Evolutionary conservation across 768 basidiomycete species (phyloP).

Genomic region (Hydnomerulius pinastri): DNA sequence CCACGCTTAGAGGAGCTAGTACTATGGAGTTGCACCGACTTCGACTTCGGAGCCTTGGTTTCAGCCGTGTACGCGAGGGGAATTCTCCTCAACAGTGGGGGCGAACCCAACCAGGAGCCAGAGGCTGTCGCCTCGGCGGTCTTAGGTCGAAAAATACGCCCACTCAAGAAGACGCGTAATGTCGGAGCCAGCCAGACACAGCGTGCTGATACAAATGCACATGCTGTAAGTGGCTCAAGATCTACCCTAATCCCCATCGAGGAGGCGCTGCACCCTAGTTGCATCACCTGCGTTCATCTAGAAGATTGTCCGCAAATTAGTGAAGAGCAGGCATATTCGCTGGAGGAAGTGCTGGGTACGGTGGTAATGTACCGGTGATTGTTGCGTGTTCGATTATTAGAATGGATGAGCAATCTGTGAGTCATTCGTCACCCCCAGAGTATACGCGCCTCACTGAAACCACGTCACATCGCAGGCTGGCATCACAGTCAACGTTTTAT

Average conservation of each 20-base stretch:
- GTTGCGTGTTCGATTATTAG: constrained; percentile 7
- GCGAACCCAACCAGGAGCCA: constrained; percentile 13
- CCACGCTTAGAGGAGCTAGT: constrained; percentile 51
- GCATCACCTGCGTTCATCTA: constrained; percentile 45
- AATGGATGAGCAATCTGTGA: constrained; percentile 23
- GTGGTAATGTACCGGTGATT: constrained; percentile 25
- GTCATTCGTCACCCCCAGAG: constrained; percentile 15
- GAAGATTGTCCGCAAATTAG: constrained; percentile 42
- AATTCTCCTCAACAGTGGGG: constrained; percentile 11
- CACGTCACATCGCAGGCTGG: constrained; percentile 21
- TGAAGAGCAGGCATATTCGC: constrained; percentile 37
- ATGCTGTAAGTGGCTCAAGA: constrained; percentile 19
- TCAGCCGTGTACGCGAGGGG: constrained; percentile 39
- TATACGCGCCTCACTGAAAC: constrained; percentile 12
- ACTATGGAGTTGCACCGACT: constrained; percentile 52
- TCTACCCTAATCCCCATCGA: constrained; percentile 39
- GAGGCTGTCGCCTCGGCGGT: constrained; percentile 27
- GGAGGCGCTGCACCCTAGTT: constrained; percentile 34
- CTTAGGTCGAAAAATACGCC: constrained; percentile 34
- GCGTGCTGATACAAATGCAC: constrained; percentile 11
- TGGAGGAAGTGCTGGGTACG: constrained; percentile 40
- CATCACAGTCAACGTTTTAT: constrained; percentile 15
- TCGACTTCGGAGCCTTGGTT: constrained; percentile 39
- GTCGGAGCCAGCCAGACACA: constrained; percentile 5
- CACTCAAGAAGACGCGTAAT: constrained; percentile 35